These are phyloP conservation scores for Rhodofomes roseus DNA, from an alignment of 1,284 basidiomycete species.

Conservation along the genomic window DNA sequence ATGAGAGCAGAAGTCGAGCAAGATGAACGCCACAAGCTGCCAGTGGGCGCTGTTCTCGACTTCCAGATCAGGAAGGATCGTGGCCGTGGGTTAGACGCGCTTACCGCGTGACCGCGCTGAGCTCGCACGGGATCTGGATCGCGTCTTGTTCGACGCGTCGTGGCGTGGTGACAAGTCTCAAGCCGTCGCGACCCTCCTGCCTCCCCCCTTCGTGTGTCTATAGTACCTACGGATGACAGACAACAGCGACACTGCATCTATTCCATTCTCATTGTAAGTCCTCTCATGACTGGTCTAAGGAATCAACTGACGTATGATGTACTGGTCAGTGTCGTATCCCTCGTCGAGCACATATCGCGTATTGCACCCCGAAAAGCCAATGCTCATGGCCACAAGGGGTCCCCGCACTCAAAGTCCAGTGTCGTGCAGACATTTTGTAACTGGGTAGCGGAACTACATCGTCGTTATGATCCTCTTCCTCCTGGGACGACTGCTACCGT, in stretches of 20 bases:
- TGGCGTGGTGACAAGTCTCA: neutral
- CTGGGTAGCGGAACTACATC: constrained; percentile 45
- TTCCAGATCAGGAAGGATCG: neutral
- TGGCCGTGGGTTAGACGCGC: neutral
- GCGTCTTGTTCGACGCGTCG: neutral
- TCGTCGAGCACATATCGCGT: constrained; percentile 15
- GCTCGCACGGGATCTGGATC: neutral
- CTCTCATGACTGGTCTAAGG: neutral
- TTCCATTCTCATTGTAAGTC: constrained; percentile 9
- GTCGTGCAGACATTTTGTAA: constrained; percentile 37
- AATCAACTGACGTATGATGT: neutral
- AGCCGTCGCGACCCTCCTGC: neutral
- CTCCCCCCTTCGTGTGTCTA: neutral
- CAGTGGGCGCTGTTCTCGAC: too few species aligned
- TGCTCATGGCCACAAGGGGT: neutral
- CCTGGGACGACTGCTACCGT: constrained; percentile 46
- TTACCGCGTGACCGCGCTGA: neutral
- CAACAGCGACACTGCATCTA: neutral
- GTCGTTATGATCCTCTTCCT: constrained; percentile 43
- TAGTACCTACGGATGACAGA: neutral
- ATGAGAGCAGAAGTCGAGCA: neutral
- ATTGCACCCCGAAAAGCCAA: constrained; percentile 13
- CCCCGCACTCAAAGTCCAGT: constrained; percentile 23
- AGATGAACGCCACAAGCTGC: neutral
- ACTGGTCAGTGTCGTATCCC: constrained; percentile 16